Evolutionary conservation across 2,329 filamentous ascomycete genomes (phyloP), one percentile per base, ranked within the genome.

Genomic region (Lasiodiplodia gonubiensis): DNA sequence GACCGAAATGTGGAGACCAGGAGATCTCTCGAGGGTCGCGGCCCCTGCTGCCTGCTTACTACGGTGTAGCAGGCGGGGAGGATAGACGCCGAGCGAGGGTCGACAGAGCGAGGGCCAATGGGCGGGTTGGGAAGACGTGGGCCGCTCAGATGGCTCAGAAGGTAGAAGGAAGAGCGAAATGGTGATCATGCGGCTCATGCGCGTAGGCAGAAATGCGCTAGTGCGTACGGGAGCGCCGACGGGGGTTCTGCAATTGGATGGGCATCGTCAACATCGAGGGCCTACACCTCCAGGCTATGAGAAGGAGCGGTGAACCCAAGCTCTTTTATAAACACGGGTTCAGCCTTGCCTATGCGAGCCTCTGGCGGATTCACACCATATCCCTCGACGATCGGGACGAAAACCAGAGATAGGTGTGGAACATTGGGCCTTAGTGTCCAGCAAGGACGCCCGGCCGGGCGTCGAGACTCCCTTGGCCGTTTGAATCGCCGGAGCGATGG

Each of bases 121-220:
- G 30, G 21, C 14, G 23, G 25, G 7, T 6, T n/a, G 37, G 46
- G 18, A 25, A 42, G 54, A 42, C 10, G n/a, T 33, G 57, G 46
- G 57, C 14, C 37, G 30, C 39, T 18, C 16, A 16, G 23, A 48
- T 30, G 46, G 53, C 35, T n/a, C 33, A 23, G 14, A 18, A 33
- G 46, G 12, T 16, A 12, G 59, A 52, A 8, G 37, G 53, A 55
- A n/a, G n/a, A 55, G 18, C 33, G 53, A n/a, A 21, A 48, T 4
- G 18, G 33, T 54, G 14, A 42, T 59, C 54, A 25, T 27, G 54
- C 35, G 57, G 57, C 25, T 30, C 59, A 37, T 63, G 46, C 42
- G 30, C 30, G 42, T 21, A 63, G 59, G 59, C 59, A 63, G 59
- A 63, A 51, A 51, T 33, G 59, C 59, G 59, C 46, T 63, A 63